Conservation (phyloP, 306 rosid genomes). For the Sesbania bispinosa region DNA sequence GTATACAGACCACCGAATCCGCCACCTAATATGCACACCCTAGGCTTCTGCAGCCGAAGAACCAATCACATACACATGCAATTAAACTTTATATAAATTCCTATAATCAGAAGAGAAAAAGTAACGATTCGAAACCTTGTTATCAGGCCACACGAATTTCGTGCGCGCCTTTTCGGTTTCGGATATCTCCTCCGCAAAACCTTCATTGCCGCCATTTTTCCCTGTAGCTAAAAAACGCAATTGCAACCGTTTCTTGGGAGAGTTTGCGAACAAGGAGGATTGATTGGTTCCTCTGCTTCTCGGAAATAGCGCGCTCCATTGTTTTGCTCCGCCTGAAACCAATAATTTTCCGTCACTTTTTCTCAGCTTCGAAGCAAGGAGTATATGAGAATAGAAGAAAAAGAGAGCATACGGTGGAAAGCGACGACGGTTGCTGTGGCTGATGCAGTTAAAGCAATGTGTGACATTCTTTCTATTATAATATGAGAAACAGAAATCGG, state of each 20-base stretch:
- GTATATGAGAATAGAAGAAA: not conserved
- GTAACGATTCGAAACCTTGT: slow-evolving; percentile 40
- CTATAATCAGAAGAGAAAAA: not conserved
- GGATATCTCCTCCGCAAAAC: slow-evolving; percentile 43
- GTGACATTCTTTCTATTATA: slow-evolving; percentile 39
- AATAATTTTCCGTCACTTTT: not conserved
- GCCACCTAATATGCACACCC: slow-evolving; percentile 92
- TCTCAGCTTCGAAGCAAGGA: not conserved
- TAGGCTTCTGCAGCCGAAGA: slow-evolving; percentile 56
- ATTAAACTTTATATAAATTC: not conserved
- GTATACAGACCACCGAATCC: slow-evolving; percentile 98
- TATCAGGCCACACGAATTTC: slow-evolving; percentile 64
- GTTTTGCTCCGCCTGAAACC: slow-evolving; percentile 47
- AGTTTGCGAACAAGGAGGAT: slow-evolving; percentile 32
- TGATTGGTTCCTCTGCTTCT: slow-evolving; percentile 27
- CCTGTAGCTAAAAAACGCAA: slow-evolving; percentile 40
- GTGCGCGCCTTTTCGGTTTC: slow-evolving; percentile 41
- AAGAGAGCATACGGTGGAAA: slow-evolving; percentile 39
- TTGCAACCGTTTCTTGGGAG: slow-evolving; percentile 31
- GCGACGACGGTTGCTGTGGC: slow-evolving; percentile 35
- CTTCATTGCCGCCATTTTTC: slow-evolving; percentile 33
- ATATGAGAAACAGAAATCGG: not conserved
- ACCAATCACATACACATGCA: not conserved
- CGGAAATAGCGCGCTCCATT: slow-evolving; percentile 38
- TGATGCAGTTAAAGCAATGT: slow-evolving; percentile 43